A percentile compares a stretch with the other conserved stretches of the same genome.
Conservation (phyloP, 352 stramenopile species). For the Bremia lactucae region DNA sequence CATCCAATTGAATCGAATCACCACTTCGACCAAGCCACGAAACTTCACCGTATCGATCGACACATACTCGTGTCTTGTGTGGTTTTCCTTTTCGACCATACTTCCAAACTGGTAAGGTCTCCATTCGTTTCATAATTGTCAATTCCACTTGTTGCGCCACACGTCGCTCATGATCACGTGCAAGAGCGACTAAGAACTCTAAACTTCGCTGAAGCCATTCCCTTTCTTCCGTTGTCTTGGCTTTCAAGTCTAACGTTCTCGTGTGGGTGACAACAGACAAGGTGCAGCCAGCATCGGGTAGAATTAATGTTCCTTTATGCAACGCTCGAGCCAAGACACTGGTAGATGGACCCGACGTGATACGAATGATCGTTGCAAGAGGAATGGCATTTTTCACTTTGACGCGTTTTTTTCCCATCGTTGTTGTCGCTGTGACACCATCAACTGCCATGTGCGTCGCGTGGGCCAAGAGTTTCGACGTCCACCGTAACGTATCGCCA, state of each 20-base stretch:
- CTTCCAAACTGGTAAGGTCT: constrained; percentile 59
- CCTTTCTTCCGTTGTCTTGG: constrained; percentile 48
- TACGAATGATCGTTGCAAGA: constrained; percentile 42
- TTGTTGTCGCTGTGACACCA: constrained; percentile 23
- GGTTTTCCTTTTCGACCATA: constrained; percentile 62
- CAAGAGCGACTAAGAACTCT: constrained; percentile 58
- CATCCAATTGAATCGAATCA: constrained; percentile 67
- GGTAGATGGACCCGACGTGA: constrained; percentile 44
- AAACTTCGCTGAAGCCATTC: constrained; percentile 75
- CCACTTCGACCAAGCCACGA: constrained; percentile 71
- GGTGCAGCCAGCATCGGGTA: constrained; percentile 57
- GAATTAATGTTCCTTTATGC: constrained; percentile 51
- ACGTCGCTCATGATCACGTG: constrained; percentile 57
- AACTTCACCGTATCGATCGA: constrained; percentile 77
- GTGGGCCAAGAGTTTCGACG: constrained; percentile 48
- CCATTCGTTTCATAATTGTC: constrained; percentile 79
- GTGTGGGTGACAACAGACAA: constrained; percentile 65
- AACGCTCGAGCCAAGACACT: constrained; percentile 55
- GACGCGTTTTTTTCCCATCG: constrained; percentile 33
- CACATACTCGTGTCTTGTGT: constrained; percentile 74
- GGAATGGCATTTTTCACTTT: constrained; percentile 52
- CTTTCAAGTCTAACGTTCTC: constrained; percentile 69
- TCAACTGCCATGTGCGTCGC: constrained; percentile 23
- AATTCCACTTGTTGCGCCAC: constrained; percentile 73
- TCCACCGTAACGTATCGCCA: constrained; percentile 70